Base-by-base conservation (phyloP, 164 flowering plant genomes). In the Magnolia sinica region DNA sequence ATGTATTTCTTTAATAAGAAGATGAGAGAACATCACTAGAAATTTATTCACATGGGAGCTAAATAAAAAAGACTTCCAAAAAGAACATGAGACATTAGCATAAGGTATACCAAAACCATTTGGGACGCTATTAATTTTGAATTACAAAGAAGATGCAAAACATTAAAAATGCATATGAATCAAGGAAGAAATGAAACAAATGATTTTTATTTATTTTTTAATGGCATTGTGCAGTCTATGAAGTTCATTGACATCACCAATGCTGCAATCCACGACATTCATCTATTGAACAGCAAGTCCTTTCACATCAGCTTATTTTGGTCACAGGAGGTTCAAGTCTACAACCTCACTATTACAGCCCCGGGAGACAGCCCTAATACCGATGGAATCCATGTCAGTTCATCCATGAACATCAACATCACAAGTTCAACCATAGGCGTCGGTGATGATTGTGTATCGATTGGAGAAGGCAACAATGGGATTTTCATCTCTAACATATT, bases 381-480 rank as follows among this genome's bases (percentile, higher is more conserved):
- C 1, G 77, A 74, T 14, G 77, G 77, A 8, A 74, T 74, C 27
- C 77, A 74, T 18, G 13, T 74, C 29, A 65, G 67, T 16, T 20
- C 22, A 8, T 74, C 77, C 29, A 74, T 29, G 1, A 23, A 49
- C 16, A 22, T 74, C 70, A n/a, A 49, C 19, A 66, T 74, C 49
- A 3, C 52, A 8, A 37, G 23, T 50, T 19, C 71, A 2, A 73
- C 20, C 19, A 86, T 89, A 13, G 80, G 71, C 14, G 84, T 86
- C 0, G 91, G 91, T 2, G 91, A 89, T 31, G 91, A 87, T 55
- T 87, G 91, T 74, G 61, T 87, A 74, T 82, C 85, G 7, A 82
- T 88, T 23, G 83, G 83, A 2, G 77, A 76, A 20, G 89, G 89
- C n/a, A 67, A 79, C 65, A 71, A 70, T 77, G 77, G 80, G 29